These are phyloP conservation scores for Fusarium longipes DNA, from an alignment of 2,329 filamentous ascomycete species.

Conservation along the genomic window DNA sequence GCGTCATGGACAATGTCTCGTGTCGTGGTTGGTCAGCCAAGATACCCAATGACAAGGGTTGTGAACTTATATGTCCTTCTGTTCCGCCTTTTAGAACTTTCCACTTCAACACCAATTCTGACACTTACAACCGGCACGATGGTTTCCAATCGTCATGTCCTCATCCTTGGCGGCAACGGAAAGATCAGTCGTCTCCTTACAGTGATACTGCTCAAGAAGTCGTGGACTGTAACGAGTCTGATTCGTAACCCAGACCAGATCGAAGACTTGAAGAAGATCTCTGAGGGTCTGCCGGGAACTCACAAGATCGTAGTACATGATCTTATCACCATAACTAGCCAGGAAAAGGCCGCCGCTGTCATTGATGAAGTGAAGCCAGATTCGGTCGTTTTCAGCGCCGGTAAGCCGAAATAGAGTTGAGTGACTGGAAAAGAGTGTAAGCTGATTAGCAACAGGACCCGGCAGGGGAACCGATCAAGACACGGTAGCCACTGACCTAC, in stretches of 20 bases:
- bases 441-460: constrained; percentile 37
- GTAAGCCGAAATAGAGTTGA: constrained; percentile 9
- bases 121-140: constrained; percentile 15
- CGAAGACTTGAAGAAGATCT: constrained; percentile 68
- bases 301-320: constrained; percentile 73
- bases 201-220: constrained; percentile 73
- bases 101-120: not conserved
- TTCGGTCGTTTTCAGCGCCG: constrained; percentile 73
- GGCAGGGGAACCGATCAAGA: constrained; percentile 56
- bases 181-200: constrained; percentile 78
- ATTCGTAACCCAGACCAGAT: constrained; percentile 75
- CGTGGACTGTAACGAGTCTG: constrained; percentile 78
- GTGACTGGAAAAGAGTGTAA: not conserved
- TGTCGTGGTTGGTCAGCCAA: constrained; percentile 17
- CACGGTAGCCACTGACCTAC: constrained; percentile 26
- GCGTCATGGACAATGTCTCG: constrained; percentile 35
- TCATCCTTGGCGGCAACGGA: constrained; percentile 81
- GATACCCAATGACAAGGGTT: constrained; percentile 12
- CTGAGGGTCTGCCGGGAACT: constrained; percentile 65
- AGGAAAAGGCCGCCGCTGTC: constrained; percentile 66
- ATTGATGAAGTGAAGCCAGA: constrained; percentile 67
- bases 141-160: constrained; percentile 57
- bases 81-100: constrained; percentile 22
- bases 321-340: constrained; percentile 71
- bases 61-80: constrained; percentile 17